Conservation (phyloP, 352 stramenopile species). For the Pythium utonaiense region DNA sequence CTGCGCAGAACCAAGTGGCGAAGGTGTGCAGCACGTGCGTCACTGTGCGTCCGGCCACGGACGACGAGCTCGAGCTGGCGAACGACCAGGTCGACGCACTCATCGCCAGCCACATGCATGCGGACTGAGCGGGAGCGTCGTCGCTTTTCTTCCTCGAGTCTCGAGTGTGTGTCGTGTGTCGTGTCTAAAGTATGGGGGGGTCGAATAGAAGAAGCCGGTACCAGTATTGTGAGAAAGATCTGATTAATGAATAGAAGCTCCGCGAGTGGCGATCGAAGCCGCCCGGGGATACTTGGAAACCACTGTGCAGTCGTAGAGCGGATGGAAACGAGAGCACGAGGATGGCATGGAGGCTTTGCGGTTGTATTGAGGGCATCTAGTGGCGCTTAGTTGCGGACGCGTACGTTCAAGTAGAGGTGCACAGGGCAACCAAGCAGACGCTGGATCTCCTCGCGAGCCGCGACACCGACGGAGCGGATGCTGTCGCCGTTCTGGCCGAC, state of each 20-base stretch:
- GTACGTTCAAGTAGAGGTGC: conserved; percentile 85
- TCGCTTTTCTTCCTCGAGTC: neutral
- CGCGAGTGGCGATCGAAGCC: neutral
- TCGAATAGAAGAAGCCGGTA: conserved; percentile 1
- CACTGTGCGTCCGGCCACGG: conserved; percentile 44
- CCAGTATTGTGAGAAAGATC: neutral
- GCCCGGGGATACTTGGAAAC: neutral
- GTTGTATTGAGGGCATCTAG: neutral
- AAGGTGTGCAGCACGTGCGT: conserved; percentile 79
- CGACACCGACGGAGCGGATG: conserved; percentile 68
- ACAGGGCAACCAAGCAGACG: conserved; percentile 60
- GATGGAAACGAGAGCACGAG: no score
- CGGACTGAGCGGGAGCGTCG: conserved; percentile 3
- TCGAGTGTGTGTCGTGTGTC: neutral
- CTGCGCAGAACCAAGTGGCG: conserved; percentile 40
- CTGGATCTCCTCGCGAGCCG: conserved; percentile 74
- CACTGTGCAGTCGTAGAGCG: no score
- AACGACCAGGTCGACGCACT: conserved; percentile 31
- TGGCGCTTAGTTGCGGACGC: conserved; percentile 38
- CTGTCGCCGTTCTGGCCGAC: conserved; percentile 76
- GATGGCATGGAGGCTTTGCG: no score
- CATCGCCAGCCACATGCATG: conserved; percentile 22
- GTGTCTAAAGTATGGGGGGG: neutral
- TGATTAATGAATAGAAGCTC: neutral
- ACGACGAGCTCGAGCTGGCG: conserved; percentile 34